A percentile compares a stretch with the other conserved stretches of the same genome.
phyloP scores from a whole-genome alignment of 495 filamentous ascomycete genomes.

The Trypethelium eluteriae region DNA sequence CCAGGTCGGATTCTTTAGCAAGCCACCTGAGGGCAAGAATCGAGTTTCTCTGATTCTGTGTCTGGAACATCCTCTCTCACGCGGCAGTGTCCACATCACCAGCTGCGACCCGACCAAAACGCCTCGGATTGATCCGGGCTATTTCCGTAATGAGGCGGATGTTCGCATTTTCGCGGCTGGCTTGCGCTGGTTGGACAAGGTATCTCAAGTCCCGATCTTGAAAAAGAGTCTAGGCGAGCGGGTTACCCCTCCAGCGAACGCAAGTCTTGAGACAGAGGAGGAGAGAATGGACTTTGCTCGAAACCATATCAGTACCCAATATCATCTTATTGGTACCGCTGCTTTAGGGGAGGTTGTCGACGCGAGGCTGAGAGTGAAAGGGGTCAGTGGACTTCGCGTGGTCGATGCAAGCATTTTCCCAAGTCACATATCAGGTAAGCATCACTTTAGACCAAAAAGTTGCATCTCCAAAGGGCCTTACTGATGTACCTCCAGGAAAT shows the following conservation, averaged over 20 bases:
- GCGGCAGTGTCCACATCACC: slow-evolving; percentile 27
- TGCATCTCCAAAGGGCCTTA: neutral
- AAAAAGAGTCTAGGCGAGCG: slow-evolving; percentile 24
- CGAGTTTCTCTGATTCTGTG: slow-evolving; percentile 25
- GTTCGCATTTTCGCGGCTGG: slow-evolving; percentile 24
- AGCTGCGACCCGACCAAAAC: slow-evolving; percentile 21
- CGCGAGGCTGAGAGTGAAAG: slow-evolving; percentile 29
- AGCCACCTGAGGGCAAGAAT: slow-evolving; percentile 24
- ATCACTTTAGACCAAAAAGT: neutral
- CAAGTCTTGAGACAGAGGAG: slow-evolving; percentile 24
- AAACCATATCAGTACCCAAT: slow-evolving; percentile 25
- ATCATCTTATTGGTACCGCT: slow-evolving; percentile 31
- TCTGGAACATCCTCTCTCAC: slow-evolving; percentile 27
- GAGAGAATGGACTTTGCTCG: slow-evolving; percentile 23
- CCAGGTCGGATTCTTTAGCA: slow-evolving; percentile 24
- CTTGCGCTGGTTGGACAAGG: slow-evolving; percentile 26
- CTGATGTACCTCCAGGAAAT: slow-evolving; percentile 20
- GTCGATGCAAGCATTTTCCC: slow-evolving; percentile 33
- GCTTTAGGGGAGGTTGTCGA: slow-evolving; percentile 36
- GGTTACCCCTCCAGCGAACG: slow-evolving; percentile 18
- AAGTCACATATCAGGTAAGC: slow-evolving; percentile 9
- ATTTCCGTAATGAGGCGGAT: slow-evolving; percentile 25
- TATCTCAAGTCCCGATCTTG: slow-evolving; percentile 23
- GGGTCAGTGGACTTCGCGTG: slow-evolving; percentile 28
- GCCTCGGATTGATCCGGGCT: slow-evolving; percentile 26